Evolutionary conservation across 1,284 basidiomycete genomes (phyloP).

Genomic region (Pseudozyma thailandica): DNA sequence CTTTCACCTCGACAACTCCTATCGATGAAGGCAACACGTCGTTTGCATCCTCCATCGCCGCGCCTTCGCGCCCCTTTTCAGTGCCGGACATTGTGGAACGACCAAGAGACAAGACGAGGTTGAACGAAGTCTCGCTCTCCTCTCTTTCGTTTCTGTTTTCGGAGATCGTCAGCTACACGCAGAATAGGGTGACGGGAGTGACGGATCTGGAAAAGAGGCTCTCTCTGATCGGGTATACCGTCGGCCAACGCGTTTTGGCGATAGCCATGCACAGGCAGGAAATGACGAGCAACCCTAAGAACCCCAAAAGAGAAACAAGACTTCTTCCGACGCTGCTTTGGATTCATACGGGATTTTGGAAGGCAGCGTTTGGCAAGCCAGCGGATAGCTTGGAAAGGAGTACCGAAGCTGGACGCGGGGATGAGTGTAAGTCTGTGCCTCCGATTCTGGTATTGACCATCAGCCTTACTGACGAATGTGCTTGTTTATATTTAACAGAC

Average conservation of each 20-base stretch:
- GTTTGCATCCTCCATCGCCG: background rate
- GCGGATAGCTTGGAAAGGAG: constrained; percentile 95
- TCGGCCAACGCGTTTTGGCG: constrained; percentile 54
- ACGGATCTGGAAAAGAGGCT: constrained; percentile 80
- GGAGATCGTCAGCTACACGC: constrained; percentile 76
- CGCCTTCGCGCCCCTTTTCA: background rate
- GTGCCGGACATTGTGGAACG: constrained; percentile 62
- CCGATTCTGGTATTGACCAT: background rate
- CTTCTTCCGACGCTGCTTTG: constrained; percentile 60
- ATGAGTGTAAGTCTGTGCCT: constrained; percentile 79
- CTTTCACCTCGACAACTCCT: constrained; percentile 12
- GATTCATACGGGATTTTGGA: constrained; percentile 79
- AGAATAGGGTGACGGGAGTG: constrained; percentile 91
- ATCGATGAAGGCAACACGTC: constrained; percentile 4
- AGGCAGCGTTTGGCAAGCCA: constrained; percentile 88
- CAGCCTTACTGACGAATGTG: background rate
- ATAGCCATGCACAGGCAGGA: constrained; percentile 56
- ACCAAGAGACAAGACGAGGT: constrained; percentile 56
- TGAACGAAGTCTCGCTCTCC: constrained; percentile 39
- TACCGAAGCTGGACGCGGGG: constrained; percentile 81
- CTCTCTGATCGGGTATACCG: constrained; percentile 52
- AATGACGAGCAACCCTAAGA: constrained; percentile 48
- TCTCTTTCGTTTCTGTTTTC: constrained; percentile 59
- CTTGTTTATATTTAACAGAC: constrained; percentile 72
- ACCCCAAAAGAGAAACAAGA: constrained; percentile 63